Conservation (phyloP, 441 rosid species). For the Populus hybrid region DNA sequence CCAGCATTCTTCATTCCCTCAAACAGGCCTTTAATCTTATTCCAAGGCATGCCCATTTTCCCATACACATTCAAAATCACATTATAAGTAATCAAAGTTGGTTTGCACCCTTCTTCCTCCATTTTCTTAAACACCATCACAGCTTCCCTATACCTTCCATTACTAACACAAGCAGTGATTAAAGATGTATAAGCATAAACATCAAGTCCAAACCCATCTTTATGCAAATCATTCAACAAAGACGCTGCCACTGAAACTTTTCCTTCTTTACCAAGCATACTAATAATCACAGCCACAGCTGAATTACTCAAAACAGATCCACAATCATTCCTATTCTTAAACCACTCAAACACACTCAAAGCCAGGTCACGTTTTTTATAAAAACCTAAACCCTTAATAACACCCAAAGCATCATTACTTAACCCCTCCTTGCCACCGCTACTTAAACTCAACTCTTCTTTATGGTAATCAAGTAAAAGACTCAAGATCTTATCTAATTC, state of each 20-base stretch:
- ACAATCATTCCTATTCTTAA: conserved; percentile 44
- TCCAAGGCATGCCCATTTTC: conserved; percentile 96
- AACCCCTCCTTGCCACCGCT: conserved; percentile 21
- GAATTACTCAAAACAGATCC: conserved; percentile 47
- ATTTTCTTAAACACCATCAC: conserved; percentile 61
- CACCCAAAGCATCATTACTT: conserved; percentile 53
- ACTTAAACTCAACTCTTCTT: conserved; percentile 25
- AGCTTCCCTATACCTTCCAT: conserved; percentile 84
- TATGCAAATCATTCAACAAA: conserved; percentile 47
- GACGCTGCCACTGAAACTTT: conserved; percentile 55
- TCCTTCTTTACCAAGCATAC: conserved; percentile 64
- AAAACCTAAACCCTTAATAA: conserved; percentile 75
- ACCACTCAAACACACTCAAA: conserved; percentile 67
- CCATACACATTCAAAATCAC: conserved; percentile 81
- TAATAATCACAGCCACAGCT: conserved; percentile 58
- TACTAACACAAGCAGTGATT: conserved; percentile 62
- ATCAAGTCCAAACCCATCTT: conserved; percentile 57
- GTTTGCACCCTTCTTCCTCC: conserved; percentile 77
- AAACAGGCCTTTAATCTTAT: conserved; percentile 50
- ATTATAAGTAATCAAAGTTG: conserved; percentile 84
- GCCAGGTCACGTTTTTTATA: conserved; percentile 66
- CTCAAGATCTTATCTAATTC: conserved; percentile 38
- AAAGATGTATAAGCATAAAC: conserved; percentile 80
- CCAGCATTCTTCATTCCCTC: conserved; percentile 62
- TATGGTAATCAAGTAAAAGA: conserved; percentile 34